Base-by-base conservation (phyloP, 129 eudicot species). In the Gnaphalium uliginosum region DNA sequence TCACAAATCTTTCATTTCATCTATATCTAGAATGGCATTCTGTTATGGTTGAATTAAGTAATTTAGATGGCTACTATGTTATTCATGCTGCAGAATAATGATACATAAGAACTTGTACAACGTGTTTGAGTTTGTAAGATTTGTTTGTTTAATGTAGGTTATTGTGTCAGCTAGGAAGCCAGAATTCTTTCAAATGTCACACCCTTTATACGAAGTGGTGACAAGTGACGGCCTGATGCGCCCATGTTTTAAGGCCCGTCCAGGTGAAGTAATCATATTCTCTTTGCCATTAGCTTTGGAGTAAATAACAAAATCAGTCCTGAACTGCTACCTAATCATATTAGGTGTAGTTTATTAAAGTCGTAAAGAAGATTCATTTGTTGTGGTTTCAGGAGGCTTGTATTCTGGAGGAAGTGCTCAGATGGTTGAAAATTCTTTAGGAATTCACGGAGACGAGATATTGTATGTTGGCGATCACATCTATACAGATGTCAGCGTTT, bases 401-500 rank as follows among this genome's bases (percentile, higher is more conserved):
- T 93, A 90, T 84, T 93, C 98, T 29, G 98, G 97, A 59, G 98
- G 97, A 74, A 93, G 98, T 69, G 98, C 98, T 76, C 98, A 90
- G 82, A 90, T 93, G 93, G 89, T 93, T 71, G 98, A 93, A 83
- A 90, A 87, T 71, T 90, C 90, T 4, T 88, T 93, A 58, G 87
- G 89, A 35, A 71, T 93, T 83, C 98, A 90, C 11, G 97, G 98
- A 77, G 98, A 93, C 79, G 96, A 93, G 81, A 93, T 93, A 75
- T 66, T 93, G 81, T 93, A 93, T 82, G 98, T 93, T 32, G 98
- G 98, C 6, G 98, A 93, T 81, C 98, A 90, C 79, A 93, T 93
- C 37, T 93, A 93, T 81, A 90, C 97, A 62, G 97, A 93, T 81
- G 98, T 93, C 71, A 90, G 98, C 82, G 91, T 83, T 56, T 88